These are phyloP conservation scores for Trichosporon sp. DNA, from an alignment of 1,284 basidiomycete species.

Conservation along the genomic window DNA sequence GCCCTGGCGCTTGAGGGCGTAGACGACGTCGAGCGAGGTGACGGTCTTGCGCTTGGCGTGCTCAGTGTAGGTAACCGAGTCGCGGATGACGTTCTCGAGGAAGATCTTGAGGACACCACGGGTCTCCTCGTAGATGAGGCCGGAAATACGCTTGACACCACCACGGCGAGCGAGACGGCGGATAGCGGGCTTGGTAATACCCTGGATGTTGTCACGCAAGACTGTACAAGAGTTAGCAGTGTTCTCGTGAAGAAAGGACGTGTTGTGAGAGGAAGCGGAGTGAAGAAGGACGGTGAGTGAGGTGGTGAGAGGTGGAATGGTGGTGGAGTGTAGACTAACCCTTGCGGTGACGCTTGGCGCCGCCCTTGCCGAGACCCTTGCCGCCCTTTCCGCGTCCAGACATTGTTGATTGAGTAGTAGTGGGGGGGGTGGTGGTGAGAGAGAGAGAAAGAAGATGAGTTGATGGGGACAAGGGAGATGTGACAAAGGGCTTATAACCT, in stretches of 20 bases:
- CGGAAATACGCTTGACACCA: constrained; percentile 93
- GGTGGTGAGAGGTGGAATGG: no score
- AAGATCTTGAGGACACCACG: constrained; percentile 80
- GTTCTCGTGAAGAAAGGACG: not conserved
- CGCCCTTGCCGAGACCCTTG: constrained; percentile 80
- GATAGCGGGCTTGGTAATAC: constrained; percentile 87
- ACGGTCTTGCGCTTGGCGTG: constrained; percentile 92
- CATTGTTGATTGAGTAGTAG: constrained; percentile 59
- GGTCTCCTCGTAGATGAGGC: constrained; percentile 90
- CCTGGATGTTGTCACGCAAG: constrained; percentile 79
- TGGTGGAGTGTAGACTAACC: constrained; percentile 1
- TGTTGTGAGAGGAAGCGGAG: not conserved
- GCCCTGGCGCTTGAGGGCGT: constrained; percentile 88
- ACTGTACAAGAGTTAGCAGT: constrained; percentile 44
- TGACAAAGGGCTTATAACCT: no score
- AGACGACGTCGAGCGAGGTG: constrained; percentile 76
- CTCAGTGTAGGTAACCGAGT: constrained; percentile 87
- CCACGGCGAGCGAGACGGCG: constrained; percentile 92
- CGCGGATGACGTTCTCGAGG: constrained; percentile 72
- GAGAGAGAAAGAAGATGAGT: not conserved
- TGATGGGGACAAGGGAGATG: not conserved
- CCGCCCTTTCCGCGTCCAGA: constrained; percentile 78
- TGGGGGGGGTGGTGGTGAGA: constrained; percentile 27
- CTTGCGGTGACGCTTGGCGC: constrained; percentile 86
- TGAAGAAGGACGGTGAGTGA: not conserved